phyloP scores from a whole-genome alignment of 805 yeast genomes.

The Lachancea thermotolerans region DNA sequence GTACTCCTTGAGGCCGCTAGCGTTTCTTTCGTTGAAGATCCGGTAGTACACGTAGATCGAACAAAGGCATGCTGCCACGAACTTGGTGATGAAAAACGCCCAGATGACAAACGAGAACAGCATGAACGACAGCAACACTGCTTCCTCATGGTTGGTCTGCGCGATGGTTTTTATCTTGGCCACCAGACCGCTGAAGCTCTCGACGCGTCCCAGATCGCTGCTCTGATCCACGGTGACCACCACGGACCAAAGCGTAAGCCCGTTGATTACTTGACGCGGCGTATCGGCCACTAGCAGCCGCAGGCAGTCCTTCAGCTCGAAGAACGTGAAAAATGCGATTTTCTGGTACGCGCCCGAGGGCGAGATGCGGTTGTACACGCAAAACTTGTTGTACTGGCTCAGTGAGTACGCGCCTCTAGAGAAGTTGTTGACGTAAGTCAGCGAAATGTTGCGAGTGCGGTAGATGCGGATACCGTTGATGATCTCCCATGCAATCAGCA shows the following conservation, averaged over 20 bases:
- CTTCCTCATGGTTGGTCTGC: slow-evolving; percentile 52
- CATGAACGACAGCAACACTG: slow-evolving; percentile 71
- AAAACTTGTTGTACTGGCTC: slow-evolving; percentile 55
- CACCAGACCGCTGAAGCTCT: slow-evolving; percentile 28
- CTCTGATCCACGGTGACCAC: slow-evolving; percentile 30
- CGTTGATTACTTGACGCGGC: slow-evolving; percentile 82
- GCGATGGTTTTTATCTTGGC: slow-evolving; percentile 51
- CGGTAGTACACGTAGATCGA: slow-evolving; percentile 46
- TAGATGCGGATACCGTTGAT: slow-evolving; percentile 52
- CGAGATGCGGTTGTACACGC: slow-evolving; percentile 64
- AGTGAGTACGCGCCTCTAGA: slow-evolving; percentile 55
- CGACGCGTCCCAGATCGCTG: slow-evolving; percentile 28
- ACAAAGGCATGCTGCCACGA: slow-evolving; percentile 47
- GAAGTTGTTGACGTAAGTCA: slow-evolving; percentile 59
- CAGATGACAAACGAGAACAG: slow-evolving; percentile 67
- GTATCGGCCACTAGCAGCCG: slow-evolving; percentile 68
- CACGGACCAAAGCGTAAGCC: slow-evolving; percentile 58
- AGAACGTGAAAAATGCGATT: slow-evolving; percentile 57
- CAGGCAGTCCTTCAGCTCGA: slow-evolving; percentile 56
- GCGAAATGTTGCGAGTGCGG: slow-evolving; percentile 56
- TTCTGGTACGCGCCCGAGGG: slow-evolving; percentile 61
- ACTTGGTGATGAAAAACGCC: slow-evolving; percentile 56
- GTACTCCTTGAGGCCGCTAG: slow-evolving; percentile 47
- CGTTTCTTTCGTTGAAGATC: slow-evolving; percentile 34
- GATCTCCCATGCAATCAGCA: slow-evolving; percentile 50